Evolutionary conservation across 345 rosid genomes (phyloP), one percentile per base, ranked within the genome.

Genomic region (Bruguiera gymnorhiza): DNA sequence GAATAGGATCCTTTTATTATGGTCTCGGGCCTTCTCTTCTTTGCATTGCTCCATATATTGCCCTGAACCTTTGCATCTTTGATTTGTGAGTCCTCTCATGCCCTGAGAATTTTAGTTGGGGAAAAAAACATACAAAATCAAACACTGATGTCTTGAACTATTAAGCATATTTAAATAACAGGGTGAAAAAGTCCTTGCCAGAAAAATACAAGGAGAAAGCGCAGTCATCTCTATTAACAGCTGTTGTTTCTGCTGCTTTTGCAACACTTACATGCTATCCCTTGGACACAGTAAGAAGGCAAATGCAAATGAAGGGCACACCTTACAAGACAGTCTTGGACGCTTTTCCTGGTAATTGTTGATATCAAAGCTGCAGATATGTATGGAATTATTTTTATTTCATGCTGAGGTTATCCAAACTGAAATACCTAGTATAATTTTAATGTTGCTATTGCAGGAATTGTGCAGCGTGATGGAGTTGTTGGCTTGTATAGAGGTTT

Each of bases 221-320:
- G 67, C 91, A 85, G 66, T 80, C 92, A 67, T 92, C 97, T 68
- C 85, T 95, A 31, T 23, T 95, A 9, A 92, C 96, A 55, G 99
- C 96, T 68, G 88, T 89, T 68, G 82, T 84, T 37, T 95, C 99
- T 1, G 93, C 99, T 60, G 78, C 87, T 67, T 76, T 88, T 73
- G 98, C 99, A 71, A 92, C 98, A 43, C 79, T 92, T 58, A 87
- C 97, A 32, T 95, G 99, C 76, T 95, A 92, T 83, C 98, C 99
- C 48, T 82, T 92, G 66, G 99, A 95, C 84, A 92, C 99, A 6
- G 81, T 95, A 70, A 86, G 99, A 83, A 82, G 99, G 69, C 99
- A 95, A 79, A 95, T 95, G 99, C 99, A 95, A 83, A 84, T 95
- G 92, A 90, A 69, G 84, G 91, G 92, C 39, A 83, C 90, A 55